Conservation (phyloP, 1,284 basidiomycete genomes). For the Hemileia vastatrix region DNA sequence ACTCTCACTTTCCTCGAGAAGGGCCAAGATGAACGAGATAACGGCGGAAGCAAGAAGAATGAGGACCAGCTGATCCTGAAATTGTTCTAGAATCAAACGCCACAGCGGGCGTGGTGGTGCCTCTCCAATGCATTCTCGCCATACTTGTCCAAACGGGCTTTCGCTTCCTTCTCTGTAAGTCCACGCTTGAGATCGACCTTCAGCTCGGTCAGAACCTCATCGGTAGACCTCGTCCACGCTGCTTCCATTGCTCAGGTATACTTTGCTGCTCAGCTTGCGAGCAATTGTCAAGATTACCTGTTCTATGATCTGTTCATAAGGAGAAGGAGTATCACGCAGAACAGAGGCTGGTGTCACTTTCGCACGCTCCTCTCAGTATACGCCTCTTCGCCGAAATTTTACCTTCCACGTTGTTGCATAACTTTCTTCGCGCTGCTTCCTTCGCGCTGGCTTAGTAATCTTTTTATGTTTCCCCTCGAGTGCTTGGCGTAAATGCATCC, state of each 20-base stretch:
- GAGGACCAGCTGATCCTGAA: conserved; percentile 85
- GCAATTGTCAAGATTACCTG: too few relatives aligned
- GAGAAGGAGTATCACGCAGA: too few relatives aligned
- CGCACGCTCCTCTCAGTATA: too few relatives aligned
- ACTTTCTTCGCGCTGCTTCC: too few relatives aligned
- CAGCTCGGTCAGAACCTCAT: conserved; percentile 22
- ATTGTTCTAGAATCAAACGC: conserved; percentile 90
- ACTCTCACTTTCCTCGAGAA: conserved; percentile 64
- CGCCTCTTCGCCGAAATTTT: too few relatives aligned
- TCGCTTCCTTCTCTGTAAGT: conserved; percentile 10
- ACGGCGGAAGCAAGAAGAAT: conserved; percentile 83
- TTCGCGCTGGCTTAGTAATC: too few relatives aligned
- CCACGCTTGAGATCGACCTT: conserved; percentile 26
- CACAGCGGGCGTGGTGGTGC: conserved; percentile 79
- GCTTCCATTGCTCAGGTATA: conserved; percentile 21
- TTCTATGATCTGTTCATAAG: too few relatives aligned
- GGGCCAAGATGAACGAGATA: conserved; percentile 75
- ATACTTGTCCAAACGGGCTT: conserved; percentile 52
- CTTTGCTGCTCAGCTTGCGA: too few relatives aligned
- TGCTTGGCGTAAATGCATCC: too few relatives aligned
- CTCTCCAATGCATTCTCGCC: conserved; percentile 74
- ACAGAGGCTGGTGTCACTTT: too few relatives aligned
- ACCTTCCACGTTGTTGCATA: too few relatives aligned
- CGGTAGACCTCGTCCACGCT: conserved; percentile 20
- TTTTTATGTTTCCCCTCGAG: too few relatives aligned